These are phyloP conservation scores for Boletus smithii DNA, from an alignment of 1,284 basidiomycete genomes.

Conservation along the genomic window DNA sequence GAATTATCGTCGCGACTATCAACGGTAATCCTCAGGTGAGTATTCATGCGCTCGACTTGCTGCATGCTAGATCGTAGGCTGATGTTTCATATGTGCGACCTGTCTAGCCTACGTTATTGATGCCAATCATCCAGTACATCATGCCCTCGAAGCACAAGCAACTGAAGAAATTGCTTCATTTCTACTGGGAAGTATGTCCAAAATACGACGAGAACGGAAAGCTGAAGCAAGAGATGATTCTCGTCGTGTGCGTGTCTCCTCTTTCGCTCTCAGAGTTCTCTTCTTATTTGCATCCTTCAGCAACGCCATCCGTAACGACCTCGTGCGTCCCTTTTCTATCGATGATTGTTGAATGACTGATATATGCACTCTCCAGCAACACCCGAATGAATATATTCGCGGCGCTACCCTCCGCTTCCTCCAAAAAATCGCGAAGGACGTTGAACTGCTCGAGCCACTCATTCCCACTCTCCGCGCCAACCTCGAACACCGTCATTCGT, in stretches of 20 bases:
- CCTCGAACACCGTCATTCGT: constrained; percentile 97
- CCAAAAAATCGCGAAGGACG: constrained; percentile 92
- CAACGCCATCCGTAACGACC: constrained; percentile 96
- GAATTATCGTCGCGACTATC: constrained; percentile 93
- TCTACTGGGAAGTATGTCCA: constrained; percentile 99
- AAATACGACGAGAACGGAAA: constrained; percentile 98
- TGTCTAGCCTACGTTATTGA: constrained; percentile 79
- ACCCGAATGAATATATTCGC: constrained; percentile 99
- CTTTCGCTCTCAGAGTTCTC: neutral
- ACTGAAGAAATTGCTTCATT: constrained; percentile 97
- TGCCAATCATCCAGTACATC: constrained; percentile 94
- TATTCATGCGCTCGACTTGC: neutral
- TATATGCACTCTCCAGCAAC: constrained; percentile 62
- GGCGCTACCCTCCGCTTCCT: constrained; percentile 96
- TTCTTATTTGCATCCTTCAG: constrained; percentile 40
- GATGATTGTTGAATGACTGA: constrained; percentile 1
- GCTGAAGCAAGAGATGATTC: constrained; percentile 99
- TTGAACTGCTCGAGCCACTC: constrained; percentile 94
- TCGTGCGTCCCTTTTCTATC: constrained; percentile 51
- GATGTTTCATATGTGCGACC: constrained; percentile 1
- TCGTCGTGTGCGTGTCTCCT: constrained; percentile 79
- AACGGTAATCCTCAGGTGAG: constrained; percentile 86
- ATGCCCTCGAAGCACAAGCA: constrained; percentile 94
- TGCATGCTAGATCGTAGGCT: constrained; percentile 5
- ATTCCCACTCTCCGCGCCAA: constrained; percentile 92